Evolutionary conservation across 1,284 basidiomycete genomes (phyloP), one percentile per base, ranked within the genome.

Genomic region (Cystobasidium pallidum): DNA sequence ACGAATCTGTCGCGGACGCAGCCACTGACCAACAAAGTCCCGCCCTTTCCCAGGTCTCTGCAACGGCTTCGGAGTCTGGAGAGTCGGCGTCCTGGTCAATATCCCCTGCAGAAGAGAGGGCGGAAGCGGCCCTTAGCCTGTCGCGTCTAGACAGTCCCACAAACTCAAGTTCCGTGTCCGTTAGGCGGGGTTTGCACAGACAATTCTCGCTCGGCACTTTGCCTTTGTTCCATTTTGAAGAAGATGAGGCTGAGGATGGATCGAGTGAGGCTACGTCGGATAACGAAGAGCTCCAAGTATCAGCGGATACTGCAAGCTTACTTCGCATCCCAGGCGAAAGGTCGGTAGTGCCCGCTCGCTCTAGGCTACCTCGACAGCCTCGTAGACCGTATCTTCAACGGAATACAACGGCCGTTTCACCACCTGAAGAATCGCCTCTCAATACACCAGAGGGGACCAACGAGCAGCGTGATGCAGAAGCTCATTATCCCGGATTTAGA

Each of bases 391-490:
- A 71, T 30, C 51, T 71, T 0, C 68, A 55, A 10, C 28, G 68
- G 3, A 71, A 71, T 49, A 45, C 61, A 13, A 71, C 68, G 2
- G 68, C 68, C 3, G 68, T 71, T 3, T 54, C 68, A 2, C 68
- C 68, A 7, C 68, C 68, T 2, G 68, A 71, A 45, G 68, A 71
- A 51, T 54, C 47, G 17, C 68, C 68, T 4, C 28, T 54, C 19
- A 54, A 62, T 39, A 64, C 68, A 3, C 68, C 67, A 7, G 67
- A 70, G 28, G 57, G 10, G 13, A 26, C n/a, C 13, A 21, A 4
- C 4, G 34, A 43, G 6, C 39, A 43, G 30, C 34, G 58, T 7
- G 39, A 45, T 45, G 58, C 30, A 6, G 24, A 26, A 15, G 24
- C 58, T 1, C 24, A 43, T 6, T 61, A 61, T 26, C 58, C 45